Conservation (phyloP, 306 rosid species). For the Ormosia semicastrata region DNA sequence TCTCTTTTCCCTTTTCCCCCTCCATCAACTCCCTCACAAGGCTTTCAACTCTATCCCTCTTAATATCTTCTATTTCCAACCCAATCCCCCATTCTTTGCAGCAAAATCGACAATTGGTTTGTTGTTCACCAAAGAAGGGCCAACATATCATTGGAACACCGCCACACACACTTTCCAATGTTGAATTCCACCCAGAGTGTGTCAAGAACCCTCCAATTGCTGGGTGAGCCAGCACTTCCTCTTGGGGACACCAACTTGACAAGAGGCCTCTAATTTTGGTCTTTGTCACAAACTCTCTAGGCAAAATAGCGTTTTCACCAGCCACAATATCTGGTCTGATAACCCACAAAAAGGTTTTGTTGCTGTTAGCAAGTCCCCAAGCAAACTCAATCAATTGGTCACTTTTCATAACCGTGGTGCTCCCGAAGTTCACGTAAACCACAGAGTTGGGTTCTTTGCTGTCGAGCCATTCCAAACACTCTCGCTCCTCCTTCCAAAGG, state of each 20-base stretch:
- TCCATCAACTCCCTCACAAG: slow-evolving; percentile 49
- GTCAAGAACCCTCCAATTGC: slow-evolving; percentile 62
- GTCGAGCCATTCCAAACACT: no score
- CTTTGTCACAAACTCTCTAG: slow-evolving; percentile 6
- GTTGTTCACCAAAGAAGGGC: slow-evolving; percentile 66
- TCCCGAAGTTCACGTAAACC: no score
- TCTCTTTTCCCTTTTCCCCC: slow-evolving; percentile 35
- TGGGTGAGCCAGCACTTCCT: slow-evolving; percentile 43
- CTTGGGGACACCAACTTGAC: slow-evolving; percentile 57
- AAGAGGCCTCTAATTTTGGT: slow-evolving; percentile 39
- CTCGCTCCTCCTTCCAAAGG: slow-evolving; percentile 45
- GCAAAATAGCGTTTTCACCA: not conserved
- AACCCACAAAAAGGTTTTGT: slow-evolving; percentile 10
- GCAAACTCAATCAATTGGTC: slow-evolving; percentile 23
- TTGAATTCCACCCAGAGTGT: slow-evolving; percentile 61
- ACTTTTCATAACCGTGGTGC: not conserved
- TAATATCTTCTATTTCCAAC: slow-evolving; percentile 45
- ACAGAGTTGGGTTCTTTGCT: no score
- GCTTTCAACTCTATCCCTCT: slow-evolving; percentile 24
- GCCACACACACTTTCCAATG: not conserved
- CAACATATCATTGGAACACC: slow-evolving; percentile 65
- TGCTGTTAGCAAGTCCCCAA: slow-evolving; percentile 7
- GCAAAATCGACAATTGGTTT: slow-evolving; percentile 43
- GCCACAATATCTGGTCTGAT: slow-evolving; percentile 2
- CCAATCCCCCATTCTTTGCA: slow-evolving; percentile 52